A percentile compares a stretch with the other conserved stretches of the same genome.
Evolutionary conservation across 257 asterid species (phyloP).

Genomic region (Mitragyna speciosa): DNA sequence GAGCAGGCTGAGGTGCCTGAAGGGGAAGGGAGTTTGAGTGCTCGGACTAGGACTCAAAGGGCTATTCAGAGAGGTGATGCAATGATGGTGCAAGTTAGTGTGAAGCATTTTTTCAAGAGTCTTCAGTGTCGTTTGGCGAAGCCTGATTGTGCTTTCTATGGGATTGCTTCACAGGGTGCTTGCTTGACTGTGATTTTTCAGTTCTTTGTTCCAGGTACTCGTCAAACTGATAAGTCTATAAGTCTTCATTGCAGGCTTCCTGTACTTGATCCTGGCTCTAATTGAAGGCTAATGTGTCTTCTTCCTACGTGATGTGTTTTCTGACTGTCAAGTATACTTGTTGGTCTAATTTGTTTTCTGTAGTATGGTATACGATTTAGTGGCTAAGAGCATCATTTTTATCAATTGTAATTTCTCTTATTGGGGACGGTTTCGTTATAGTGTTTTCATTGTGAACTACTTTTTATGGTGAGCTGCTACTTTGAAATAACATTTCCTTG

Average conservation of each 20-base stretch:
- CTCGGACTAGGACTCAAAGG: conserved; percentile 55
- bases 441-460: background rate
- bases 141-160: conserved; percentile 88
- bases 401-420: background rate
- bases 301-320: background rate
- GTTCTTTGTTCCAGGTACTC: conserved; percentile 85
- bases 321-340: background rate
- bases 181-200: conserved; percentile 81
- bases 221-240: conserved; percentile 70
- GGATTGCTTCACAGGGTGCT: conserved; percentile 64
- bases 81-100: conserved; percentile 76
- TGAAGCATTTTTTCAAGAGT: conserved; percentile 83
- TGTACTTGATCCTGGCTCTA: conserved; percentile 85
- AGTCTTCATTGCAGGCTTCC: conserved; percentile 89
- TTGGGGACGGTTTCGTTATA: background rate
- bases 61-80: conserved; percentile 77
- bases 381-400: background rate
- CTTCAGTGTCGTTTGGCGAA: conserved; percentile 73
- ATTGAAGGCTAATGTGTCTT: conserved; percentile 27
- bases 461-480: background rate
- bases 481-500: background rate
- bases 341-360: background rate
- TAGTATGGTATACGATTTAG: background rate
- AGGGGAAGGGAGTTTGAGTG: conserved; percentile 47
- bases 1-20: conserved; percentile 52